These are phyloP conservation scores for Huntiella omanensis DNA, from an alignment of 2,329 filamentous ascomycete species.

Conservation along the genomic window DNA sequence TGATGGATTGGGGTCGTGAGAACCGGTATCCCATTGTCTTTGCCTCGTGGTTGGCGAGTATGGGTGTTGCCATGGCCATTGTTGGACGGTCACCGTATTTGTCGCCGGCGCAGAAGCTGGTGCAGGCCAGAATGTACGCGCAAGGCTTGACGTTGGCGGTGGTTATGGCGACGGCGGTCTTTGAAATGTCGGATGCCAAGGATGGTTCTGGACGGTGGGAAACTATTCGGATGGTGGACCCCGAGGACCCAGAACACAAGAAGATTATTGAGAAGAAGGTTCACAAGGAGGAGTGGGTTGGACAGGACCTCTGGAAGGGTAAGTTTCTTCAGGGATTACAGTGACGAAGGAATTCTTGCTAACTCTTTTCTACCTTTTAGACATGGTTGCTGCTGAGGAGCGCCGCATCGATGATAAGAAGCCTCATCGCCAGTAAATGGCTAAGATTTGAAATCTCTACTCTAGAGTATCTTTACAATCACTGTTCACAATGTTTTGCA, in stretches of 20 bases:
- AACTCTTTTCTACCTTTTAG: constrained; percentile 20
- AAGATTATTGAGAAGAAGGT: constrained; percentile 70
- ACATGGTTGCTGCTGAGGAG: constrained; percentile 73
- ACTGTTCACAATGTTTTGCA: not conserved
- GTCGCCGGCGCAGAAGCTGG: constrained; percentile 63
- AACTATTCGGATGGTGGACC: constrained; percentile 64
- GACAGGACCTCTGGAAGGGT: constrained; percentile 89
- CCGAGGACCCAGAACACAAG: constrained; percentile 67
- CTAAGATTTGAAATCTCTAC: not conserved
- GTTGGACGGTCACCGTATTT: constrained; percentile 65
- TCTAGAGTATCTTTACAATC: not conserved
- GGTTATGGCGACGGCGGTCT: constrained; percentile 60
- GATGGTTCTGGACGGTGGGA: constrained; percentile 64
- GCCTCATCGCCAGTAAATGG: constrained; percentile 6
- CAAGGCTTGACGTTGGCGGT: constrained; percentile 77
- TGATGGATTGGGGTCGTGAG: constrained; percentile 54
- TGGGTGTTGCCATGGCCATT: constrained; percentile 54
- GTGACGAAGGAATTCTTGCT: not conserved
- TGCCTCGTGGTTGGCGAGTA: constrained; percentile 60
- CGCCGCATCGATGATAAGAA: constrained; percentile 29
- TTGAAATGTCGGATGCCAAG: constrained; percentile 63
- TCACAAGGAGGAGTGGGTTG: constrained; percentile 70
- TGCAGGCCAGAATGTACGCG: constrained; percentile 87
- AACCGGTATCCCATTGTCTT: constrained; percentile 82
- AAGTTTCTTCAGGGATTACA: constrained; percentile 16